These are phyloP conservation scores for Rhizoclosmatium globosum DNA, from an alignment of 192 early-diverging fungal genomes.

Conservation along the genomic window DNA sequence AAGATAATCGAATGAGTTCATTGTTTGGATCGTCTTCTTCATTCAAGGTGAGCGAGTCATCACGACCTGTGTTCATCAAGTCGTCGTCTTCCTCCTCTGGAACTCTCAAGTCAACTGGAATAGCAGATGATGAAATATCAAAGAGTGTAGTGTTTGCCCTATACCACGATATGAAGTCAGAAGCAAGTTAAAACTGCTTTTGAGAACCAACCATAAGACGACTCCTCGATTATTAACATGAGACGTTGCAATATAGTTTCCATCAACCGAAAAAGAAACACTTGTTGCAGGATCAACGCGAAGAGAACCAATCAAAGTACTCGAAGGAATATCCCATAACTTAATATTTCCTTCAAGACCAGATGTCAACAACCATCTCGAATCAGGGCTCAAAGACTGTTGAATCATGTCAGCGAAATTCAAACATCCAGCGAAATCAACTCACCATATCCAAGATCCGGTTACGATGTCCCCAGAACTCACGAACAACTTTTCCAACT, in stretches of 20 bases:
- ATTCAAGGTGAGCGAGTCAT: not conserved
- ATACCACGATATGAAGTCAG: slow-evolving; percentile 44
- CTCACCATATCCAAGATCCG: slow-evolving; percentile 88
- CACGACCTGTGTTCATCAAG: slow-evolving; percentile 16
- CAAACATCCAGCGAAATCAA: not conserved
- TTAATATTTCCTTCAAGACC: slow-evolving; percentile 88
- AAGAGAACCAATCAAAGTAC: slow-evolving; percentile 88
- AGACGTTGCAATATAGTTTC: slow-evolving; percentile 91
- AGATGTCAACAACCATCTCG: slow-evolving; percentile 86
- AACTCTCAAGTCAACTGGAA: slow-evolving; percentile 42
- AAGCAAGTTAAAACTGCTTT: slow-evolving; percentile 65
- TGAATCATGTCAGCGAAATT: not conserved
- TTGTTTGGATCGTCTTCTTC: slow-evolving; percentile 46
- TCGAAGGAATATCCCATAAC: slow-evolving; percentile 96
- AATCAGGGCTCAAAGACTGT: slow-evolving; percentile 89
- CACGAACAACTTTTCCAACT: slow-evolving; percentile 81
- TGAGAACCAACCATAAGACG: slow-evolving; percentile 89
- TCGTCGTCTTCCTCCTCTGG: slow-evolving; percentile 30
- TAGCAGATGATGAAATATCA: slow-evolving; percentile 38
- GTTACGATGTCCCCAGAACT: slow-evolving; percentile 87
- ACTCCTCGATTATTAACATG: slow-evolving; percentile 94
- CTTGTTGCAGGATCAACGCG: slow-evolving; percentile 78
- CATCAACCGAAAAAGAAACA: slow-evolving; percentile 87
- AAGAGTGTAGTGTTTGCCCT: slow-evolving; percentile 69
- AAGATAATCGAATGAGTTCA: slow-evolving; percentile 87